Evolutionary conservation across 2,329 filamentous ascomycete species (phyloP), one percentile per base, ranked within the genome.

Genomic region (Penicillium corylophilum): DNA sequence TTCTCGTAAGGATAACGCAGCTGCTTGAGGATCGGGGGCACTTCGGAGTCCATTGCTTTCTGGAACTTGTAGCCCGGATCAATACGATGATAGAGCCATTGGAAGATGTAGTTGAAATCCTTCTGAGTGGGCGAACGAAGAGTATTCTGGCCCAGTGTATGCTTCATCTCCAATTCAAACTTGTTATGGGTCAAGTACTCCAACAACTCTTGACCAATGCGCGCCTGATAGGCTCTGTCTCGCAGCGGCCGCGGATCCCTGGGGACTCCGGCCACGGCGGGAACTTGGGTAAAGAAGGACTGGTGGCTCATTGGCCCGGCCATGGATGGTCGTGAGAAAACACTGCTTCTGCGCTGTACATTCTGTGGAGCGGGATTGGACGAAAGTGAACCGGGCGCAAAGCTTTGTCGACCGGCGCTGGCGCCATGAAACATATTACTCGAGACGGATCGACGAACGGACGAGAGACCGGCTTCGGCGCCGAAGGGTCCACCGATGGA

Each of bases 111-210:
- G 66, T 95, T 94, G 76, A 99, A 99, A 70, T 99, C 94, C 68
- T 99, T 99, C 64, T 97, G 93, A 1, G 93, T 99, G 0, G 94
- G 95, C 39, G 90, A 95, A 64, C 90, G 93, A 68, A 96, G 86
- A 6, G 90, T 89, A 64, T 96, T 96, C 57, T 89, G 87, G 1
- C 90, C 89, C n/a, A 99, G 78, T 1, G 85, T 87, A 70, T 97
- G 89, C 74, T 95, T 96, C 86, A 95, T 96, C 63, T 97, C 92
- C 81, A 96, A 85, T 73, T 99, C 94, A 65, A 97, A 99, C 68
- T 96, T 96, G 71, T 96, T 87, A 51, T 92, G 86, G 0, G 90
- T 86, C 67, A 99, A 81, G 68, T 95, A 99, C 61, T 99, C 94
- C 60, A 95, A 77, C 49, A 99, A 75, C 65, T 99, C 92, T 62